phyloP scores from a whole-genome alignment of 2,329 filamentous ascomycete species.

The Fusarium praegraminearum region DNA sequence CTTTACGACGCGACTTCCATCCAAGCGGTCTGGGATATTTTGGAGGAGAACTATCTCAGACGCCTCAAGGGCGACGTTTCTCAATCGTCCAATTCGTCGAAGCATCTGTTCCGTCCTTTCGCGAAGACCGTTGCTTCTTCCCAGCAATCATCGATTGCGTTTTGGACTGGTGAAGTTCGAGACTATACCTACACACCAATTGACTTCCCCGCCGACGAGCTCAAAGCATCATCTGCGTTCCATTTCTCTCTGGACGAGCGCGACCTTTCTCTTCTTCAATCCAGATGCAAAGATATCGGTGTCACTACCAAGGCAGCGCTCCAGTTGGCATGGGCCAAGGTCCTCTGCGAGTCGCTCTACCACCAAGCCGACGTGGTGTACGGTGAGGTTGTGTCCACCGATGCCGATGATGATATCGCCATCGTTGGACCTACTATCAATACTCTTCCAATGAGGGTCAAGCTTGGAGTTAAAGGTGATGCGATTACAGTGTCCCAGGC shows the following conservation, averaged over 20 bases:
- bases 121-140: conserved; percentile 1
- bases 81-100: accelerated
- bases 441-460: conserved; percentile 14
- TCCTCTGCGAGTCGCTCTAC: conserved; percentile 9
- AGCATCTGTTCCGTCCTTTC: conserved; percentile 15
- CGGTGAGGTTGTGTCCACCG: conserved; percentile 11
- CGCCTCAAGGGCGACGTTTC: background rate
- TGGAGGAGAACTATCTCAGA: background rate
- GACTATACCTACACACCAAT: conserved; percentile 9
- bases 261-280: conserved; percentile 3
- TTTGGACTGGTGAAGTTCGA: background rate
- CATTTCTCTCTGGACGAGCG: background rate
- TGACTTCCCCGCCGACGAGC: background rate
- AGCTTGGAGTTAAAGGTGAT: accelerated
- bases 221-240: conserved; percentile 16
- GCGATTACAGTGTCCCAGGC: background rate
- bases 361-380: conserved; percentile 13
- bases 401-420: background rate
- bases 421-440: conserved; percentile 23
- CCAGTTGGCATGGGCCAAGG: conserved; percentile 21
- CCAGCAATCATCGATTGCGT: background rate
- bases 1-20: conserved; percentile 27
- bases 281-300: background rate
- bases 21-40: background rate
- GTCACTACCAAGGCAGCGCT: conserved; percentile 18